Percentiles rank a stretch among this genome's conserved stretches.
Conservation (phyloP, 2,329 filamentous ascomycete genomes). For the Aspergillus thermomutatus region DNA sequence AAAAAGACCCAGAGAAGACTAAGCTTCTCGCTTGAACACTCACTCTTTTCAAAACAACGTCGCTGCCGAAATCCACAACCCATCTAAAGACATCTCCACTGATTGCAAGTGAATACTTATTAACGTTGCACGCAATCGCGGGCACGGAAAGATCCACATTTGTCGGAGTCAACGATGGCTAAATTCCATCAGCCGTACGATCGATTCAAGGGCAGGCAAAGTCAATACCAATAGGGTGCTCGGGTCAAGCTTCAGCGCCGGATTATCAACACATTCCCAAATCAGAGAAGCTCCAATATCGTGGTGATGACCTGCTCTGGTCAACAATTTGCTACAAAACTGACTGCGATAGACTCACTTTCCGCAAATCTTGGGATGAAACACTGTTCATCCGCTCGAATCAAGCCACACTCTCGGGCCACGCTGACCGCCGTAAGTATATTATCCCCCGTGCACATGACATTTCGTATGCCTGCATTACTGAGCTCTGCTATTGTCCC, state of each 20-base stretch:
- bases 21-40: conserved; percentile 21
- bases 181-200: conserved; percentile 10
- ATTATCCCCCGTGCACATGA: conserved; percentile 98
- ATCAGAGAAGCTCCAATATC: conserved; percentile 70
- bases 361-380: conserved; percentile 87
- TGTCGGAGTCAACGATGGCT: conserved; percentile 69
- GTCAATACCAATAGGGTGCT: conserved; percentile 64
- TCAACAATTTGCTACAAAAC: neutral
- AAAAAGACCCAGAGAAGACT: neutral
- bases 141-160: conserved; percentile 79
- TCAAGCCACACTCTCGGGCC: conserved; percentile 80
- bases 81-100: conserved; percentile 94
- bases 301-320: conserved; percentile 59
- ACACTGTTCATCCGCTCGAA: conserved; percentile 78
- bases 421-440: conserved; percentile 96
- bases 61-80: conserved; percentile 85
- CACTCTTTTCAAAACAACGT: conserved; percentile 71
- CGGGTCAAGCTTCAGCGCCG: conserved; percentile 71
- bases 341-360: conserved; percentile 44
- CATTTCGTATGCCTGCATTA: conserved; percentile 76
- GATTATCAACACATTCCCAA: conserved; percentile 96
- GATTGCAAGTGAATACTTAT: conserved; percentile 84
- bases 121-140: conserved; percentile 75
- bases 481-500: conserved; percentile 77
- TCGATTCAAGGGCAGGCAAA: neutral